These are phyloP conservation scores for Kwoniella mangroviensis DNA, from an alignment of 768 basidiomycete species.

Conservation along the genomic window DNA sequence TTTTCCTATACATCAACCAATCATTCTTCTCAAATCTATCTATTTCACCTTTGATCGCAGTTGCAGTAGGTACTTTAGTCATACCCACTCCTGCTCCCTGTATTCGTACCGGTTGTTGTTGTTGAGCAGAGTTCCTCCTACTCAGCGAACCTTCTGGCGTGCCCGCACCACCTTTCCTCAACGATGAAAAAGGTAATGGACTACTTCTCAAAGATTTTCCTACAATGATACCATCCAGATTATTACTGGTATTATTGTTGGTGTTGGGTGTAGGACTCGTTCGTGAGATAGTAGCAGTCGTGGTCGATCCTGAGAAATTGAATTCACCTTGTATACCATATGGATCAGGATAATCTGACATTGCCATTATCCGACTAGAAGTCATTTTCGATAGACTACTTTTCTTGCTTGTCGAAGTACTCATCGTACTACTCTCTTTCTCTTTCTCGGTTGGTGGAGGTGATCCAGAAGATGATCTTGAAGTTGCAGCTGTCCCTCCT, in stretches of 20 bases:
- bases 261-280: neutral
- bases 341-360: conserved; percentile 43
- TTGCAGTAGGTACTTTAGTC: neutral
- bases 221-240: neutral
- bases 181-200: conserved; percentile 11
- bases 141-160: neutral
- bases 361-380: conserved; percentile 18
- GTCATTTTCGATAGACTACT: conserved; percentile 25
- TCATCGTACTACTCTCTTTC: neutral
- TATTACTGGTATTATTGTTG: neutral
- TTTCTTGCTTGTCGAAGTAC: conserved; percentile 23
- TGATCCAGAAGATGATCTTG: neutral
- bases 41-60: conserved; percentile 13
- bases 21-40: conserved; percentile 3
- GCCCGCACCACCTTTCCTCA: conserved; percentile 4
- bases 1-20: conserved; percentile 33
- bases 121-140: neutral
- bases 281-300: conserved; percentile 6
- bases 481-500: neutral
- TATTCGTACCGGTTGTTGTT: neutral
- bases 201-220: conserved; percentile 4
- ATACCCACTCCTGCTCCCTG: neutral
- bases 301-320: conserved; percentile 2
- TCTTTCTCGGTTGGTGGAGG: neutral
- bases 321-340: conserved; percentile 34